A percentile compares a stretch with the other conserved stretches of the same genome.
Conservation (phyloP, 306 rosid genomes). For the Dryas alaskensis region DNA sequence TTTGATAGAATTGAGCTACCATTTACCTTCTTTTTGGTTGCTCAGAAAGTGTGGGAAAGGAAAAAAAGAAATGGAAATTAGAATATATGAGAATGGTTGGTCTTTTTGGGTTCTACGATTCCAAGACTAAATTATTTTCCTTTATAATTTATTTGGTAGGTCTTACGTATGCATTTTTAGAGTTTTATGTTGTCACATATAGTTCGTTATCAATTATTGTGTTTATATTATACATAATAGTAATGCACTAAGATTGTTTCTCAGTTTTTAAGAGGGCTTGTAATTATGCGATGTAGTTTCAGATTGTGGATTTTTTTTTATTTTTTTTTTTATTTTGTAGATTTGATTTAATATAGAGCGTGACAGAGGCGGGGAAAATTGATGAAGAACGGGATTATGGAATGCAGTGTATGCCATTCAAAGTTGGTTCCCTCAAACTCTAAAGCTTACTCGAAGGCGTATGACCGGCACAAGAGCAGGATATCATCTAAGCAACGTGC, state of each 20-base stretch:
- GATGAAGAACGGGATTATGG: constrained; percentile 84
- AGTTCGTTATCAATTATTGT: background rate
- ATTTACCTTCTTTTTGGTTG: background rate
- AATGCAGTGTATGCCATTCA: constrained; percentile 97
- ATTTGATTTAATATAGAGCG: constrained; percentile 42
- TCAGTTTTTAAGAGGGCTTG: background rate
- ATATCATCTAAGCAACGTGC: constrained; percentile 77
- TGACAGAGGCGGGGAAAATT: constrained; percentile 30
- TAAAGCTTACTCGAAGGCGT: constrained; percentile 76
- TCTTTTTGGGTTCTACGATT: background rate
- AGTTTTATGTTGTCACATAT: background rate
- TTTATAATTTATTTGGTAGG: background rate
- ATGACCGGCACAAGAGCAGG: constrained; percentile 79
- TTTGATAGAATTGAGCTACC: background rate
- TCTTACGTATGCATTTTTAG: background rate
- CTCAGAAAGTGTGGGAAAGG: background rate
- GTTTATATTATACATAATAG: background rate
- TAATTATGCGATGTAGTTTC: background rate
- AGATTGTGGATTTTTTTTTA: constrained; percentile 8
- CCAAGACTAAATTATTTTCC: background rate
- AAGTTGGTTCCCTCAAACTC: constrained; percentile 71
- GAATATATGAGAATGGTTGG: background rate
- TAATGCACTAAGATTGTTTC: background rate
- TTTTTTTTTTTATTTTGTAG: constrained; percentile 24
- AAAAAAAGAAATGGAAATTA: background rate